These are phyloP conservation scores for Pythium guiyangense DNA, from an alignment of 352 stramenopile genomes.

Conservation along the genomic window DNA sequence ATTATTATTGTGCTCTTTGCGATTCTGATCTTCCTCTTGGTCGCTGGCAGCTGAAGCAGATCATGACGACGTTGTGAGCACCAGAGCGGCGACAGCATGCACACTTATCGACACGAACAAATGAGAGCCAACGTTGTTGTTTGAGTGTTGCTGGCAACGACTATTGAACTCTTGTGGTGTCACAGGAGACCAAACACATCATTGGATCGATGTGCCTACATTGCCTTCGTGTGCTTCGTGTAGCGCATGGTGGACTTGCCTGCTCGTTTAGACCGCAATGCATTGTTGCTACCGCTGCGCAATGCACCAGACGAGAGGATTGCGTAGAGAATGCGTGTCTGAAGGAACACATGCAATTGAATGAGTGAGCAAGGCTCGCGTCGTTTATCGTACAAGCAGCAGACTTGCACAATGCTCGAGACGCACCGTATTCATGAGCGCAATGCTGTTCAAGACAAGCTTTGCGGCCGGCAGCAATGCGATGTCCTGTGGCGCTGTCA, in stretches of 20 bases:
- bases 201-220: too few species aligned
- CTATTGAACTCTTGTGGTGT: too few species aligned
- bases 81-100: too few species aligned
- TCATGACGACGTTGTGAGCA: too few species aligned
- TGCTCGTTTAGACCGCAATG: background rate
- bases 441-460: slow-evolving; percentile 32
- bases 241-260: slow-evolving; percentile 5
- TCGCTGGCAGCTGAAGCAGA: slow-evolving; percentile 49
- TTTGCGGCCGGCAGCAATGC: slow-evolving; percentile 13
- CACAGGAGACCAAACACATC: too few species aligned
- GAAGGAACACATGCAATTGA: too few species aligned
- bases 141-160: too few species aligned
- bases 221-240: slow-evolving; percentile 20
- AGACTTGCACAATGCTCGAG: background rate
- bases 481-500: slow-evolving; percentile 5
- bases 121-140: too few species aligned
- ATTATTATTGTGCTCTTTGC: slow-evolving; percentile 84
- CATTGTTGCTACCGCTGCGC: background rate
- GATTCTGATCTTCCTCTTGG: slow-evolving; percentile 87
- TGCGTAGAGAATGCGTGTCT: slow-evolving; percentile 30
- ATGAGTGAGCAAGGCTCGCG: background rate
- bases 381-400: background rate
- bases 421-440: slow-evolving; percentile 34
- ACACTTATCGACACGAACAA: too few species aligned
- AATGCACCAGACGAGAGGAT: slow-evolving; percentile 31